Percentiles rank a stretch among this genome's conserved stretches.
Evolutionary conservation across 1,139 yeast genomes (phyloP).

Genomic region (Meyerozyma guilliermondii): DNA sequence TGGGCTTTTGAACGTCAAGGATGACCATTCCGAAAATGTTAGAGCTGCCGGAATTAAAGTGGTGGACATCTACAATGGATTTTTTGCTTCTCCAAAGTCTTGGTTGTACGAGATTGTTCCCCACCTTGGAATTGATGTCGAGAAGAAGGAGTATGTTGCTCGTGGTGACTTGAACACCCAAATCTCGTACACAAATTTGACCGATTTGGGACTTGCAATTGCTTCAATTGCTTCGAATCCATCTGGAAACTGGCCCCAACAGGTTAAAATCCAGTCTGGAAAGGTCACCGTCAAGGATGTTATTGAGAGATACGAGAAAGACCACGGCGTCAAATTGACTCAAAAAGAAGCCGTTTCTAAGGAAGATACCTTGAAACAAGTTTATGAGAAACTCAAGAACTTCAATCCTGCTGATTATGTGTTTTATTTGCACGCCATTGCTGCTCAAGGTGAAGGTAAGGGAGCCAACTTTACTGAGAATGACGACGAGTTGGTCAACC

Average conservation of each 20-base stretch:
- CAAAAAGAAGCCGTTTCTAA: slow-evolving; percentile 19
- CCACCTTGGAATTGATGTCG: slow-evolving; percentile 35
- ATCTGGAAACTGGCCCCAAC: slow-evolving; percentile 38
- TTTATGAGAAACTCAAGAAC: slow-evolving; percentile 23
- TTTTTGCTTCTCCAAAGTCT: slow-evolving; percentile 39
- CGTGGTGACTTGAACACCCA: slow-evolving; percentile 37
- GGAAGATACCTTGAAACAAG: slow-evolving; percentile 27
- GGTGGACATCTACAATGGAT: slow-evolving; percentile 41
- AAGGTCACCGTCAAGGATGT: slow-evolving; percentile 32
- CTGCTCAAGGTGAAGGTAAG: slow-evolving; percentile 8
- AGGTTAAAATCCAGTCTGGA: slow-evolving; percentile 41
- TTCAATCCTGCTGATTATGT: slow-evolving; percentile 21
- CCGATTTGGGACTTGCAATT: slow-evolving; percentile 46
- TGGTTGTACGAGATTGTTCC: slow-evolving; percentile 30
- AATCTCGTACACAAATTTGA: slow-evolving; percentile 25
- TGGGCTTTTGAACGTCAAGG: slow-evolving; percentile 34
- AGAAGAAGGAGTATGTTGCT: slow-evolving; percentile 29
- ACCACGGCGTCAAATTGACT: slow-evolving; percentile 30
- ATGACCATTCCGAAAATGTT: slow-evolving; percentile 32
- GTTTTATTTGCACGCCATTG: slow-evolving; percentile 9
- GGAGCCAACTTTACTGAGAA: slow-evolving; percentile 10
- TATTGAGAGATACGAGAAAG: slow-evolving; percentile 35
- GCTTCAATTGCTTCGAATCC: slow-evolving; percentile 37
- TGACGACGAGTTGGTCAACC: slow-evolving; percentile 52
- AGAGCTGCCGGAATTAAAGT: slow-evolving; percentile 47